These are phyloP conservation scores for Priceomyces castillae DNA, from an alignment of 805 yeast species.

Conservation along the genomic window DNA sequence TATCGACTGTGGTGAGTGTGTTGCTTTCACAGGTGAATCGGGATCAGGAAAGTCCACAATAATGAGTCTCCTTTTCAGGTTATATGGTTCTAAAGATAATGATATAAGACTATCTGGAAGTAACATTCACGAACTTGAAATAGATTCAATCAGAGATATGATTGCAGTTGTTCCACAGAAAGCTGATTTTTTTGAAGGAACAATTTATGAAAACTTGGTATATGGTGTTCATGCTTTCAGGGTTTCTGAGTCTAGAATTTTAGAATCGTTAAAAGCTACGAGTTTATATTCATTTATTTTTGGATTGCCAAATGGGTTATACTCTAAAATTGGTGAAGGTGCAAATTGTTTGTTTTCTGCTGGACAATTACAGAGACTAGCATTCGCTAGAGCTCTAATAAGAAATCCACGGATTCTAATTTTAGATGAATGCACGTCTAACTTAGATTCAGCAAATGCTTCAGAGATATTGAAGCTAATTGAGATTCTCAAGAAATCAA, in stretches of 20 bases:
- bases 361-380: slow-evolving; percentile 85
- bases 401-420: slow-evolving; percentile 64
- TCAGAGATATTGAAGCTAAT: slow-evolving; percentile 50
- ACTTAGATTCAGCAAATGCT: slow-evolving; percentile 69
- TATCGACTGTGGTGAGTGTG: slow-evolving; percentile 46
- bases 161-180: slow-evolving; percentile 76
- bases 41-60: slow-evolving; percentile 93
- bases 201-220: slow-evolving; percentile 65
- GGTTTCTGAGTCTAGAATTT: slow-evolving; percentile 28
- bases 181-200: slow-evolving; percentile 68
- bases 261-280: slow-evolving; percentile 40
- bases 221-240: slow-evolving; percentile 49
- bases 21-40: slow-evolving; percentile 79
- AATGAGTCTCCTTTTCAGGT: slow-evolving; percentile 50
- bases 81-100: slow-evolving; percentile 44
- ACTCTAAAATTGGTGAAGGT: slow-evolving; percentile 51
- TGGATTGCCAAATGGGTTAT: slow-evolving; percentile 54
- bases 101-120: slow-evolving; percentile 43
- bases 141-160: slow-evolving; percentile 47
- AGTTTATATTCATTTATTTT: slow-evolving; percentile 55
- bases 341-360: slow-evolving; percentile 61
- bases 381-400: slow-evolving; percentile 78
- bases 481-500: slow-evolving; percentile 18
- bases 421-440: slow-evolving; percentile 88
- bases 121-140: slow-evolving; percentile 47